Percentiles rank a stretch among this genome's conserved stretches.
These are phyloP conservation scores for Allium sativum DNA, from an alignment of 106 monocot species.

Conservation along the genomic window DNA sequence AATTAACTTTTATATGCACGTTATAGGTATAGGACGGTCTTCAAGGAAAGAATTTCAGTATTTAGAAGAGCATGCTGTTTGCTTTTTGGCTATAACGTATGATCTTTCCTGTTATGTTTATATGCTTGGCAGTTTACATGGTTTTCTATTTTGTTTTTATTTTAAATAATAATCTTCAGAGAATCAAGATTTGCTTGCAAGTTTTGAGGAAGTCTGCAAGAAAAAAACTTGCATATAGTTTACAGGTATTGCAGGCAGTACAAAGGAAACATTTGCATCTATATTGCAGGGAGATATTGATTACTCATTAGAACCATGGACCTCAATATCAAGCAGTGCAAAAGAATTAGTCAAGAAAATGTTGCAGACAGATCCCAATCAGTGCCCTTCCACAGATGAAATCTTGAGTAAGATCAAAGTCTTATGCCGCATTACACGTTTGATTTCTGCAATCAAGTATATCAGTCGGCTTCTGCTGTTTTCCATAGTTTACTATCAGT, in stretches of 20 bases:
- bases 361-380: constrained; percentile 61
- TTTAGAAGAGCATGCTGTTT: constrained; percentile 96
- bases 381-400: constrained; percentile 53
- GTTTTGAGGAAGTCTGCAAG: too few relatives aligned
- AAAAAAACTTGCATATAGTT: too few relatives aligned
- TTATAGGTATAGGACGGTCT: constrained; percentile 90
- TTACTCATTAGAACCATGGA: constrained; percentile 71
- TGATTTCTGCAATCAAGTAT: too few relatives aligned
- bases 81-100: constrained; percentile 96
- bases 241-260: constrained; percentile 59
- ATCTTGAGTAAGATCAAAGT: constrained; percentile 57
- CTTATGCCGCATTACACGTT: too few relatives aligned
- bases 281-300: constrained; percentile 56
- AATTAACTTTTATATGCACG: background rate
- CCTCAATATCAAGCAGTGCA: constrained; percentile 67
- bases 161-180: too few relatives aligned
- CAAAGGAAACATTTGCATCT: constrained; percentile 66
- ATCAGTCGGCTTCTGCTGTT: too few relatives aligned
- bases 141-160: too few relatives aligned
- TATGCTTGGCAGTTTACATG: too few relatives aligned
- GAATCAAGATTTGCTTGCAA: too few relatives aligned
- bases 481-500: too few relatives aligned
- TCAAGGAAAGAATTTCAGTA: constrained; percentile 95
- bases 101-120: background rate
- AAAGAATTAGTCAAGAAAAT: constrained; percentile 85